Conservation (phyloP, 768 basidiomycete species). For the Dacryopinax primogenitus region DNA sequence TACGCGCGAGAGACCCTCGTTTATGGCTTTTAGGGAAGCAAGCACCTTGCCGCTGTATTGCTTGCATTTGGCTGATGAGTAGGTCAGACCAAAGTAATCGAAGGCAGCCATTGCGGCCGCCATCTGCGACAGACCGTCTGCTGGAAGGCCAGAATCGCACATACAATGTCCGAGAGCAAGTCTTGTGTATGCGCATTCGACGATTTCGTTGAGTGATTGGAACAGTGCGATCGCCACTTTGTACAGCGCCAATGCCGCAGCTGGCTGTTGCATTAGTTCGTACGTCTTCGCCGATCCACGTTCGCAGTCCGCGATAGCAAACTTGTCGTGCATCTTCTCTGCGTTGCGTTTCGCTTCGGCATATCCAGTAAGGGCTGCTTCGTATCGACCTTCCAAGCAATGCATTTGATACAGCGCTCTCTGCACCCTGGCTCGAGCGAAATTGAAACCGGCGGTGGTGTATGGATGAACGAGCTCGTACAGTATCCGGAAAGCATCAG, state of each 20-base stretch:
- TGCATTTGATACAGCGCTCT: neutral
- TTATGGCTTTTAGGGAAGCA: neutral
- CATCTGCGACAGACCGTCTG: slow-evolving; percentile 1
- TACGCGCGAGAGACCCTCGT: neutral
- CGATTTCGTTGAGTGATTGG: neutral
- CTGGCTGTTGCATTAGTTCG: neutral
- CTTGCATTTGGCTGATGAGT: neutral
- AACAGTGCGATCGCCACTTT: neutral
- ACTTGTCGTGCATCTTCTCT: neutral
- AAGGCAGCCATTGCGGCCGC: neutral
- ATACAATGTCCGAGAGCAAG: neutral
- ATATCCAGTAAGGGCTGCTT: neutral
- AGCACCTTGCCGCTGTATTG: slow-evolving; percentile 3
- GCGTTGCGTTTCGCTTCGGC: neutral
- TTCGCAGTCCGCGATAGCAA: neutral
- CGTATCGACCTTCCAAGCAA: neutral
- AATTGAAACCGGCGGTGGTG: neutral
- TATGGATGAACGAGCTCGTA: neutral
- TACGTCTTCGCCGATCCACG: neutral
- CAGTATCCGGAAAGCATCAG: neutral
- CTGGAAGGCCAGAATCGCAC: neutral
- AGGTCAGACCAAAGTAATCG: neutral
- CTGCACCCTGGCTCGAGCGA: neutral
- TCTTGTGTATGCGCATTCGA: neutral
- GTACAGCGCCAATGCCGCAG: neutral